Evolutionary conservation across 2,329 filamentous ascomycete species (phyloP).

Genomic region (Botryotinia convoluta): DNA sequence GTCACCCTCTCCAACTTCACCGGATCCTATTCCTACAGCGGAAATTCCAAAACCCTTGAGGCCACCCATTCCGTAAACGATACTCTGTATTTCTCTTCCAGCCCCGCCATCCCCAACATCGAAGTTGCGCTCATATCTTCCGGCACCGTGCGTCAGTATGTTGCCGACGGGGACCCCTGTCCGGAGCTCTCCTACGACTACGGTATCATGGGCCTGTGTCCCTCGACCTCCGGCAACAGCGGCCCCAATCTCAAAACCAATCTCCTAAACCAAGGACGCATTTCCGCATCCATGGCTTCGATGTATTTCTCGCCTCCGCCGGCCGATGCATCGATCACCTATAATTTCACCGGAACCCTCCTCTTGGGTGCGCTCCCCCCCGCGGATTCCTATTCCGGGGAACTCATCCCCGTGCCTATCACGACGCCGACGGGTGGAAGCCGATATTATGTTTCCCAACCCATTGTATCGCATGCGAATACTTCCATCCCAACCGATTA

Average conservation of each 20-base stretch:
- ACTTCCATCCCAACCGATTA: not conserved
- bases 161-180: not conserved
- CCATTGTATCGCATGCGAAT: not conserved
- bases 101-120: not conserved
- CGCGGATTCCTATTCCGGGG: not conserved
- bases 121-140: conserved; percentile 2
- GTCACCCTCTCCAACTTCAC: not conserved
- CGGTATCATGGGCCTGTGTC: not conserved
- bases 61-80: not conserved
- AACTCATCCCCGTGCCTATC: not conserved
- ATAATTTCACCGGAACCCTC: not conserved
- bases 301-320: not conserved
- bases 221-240: not conserved
- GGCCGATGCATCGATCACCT: not conserved
- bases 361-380: not conserved
- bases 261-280: not conserved
- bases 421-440: not conserved
- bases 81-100: not conserved
- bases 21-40: not conserved
- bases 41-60: conserved; percentile 8
- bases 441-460: not conserved
- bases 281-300: not conserved
- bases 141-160: not conserved
- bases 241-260: conserved; percentile 6
- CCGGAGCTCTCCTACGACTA: not conserved